Evolutionary conservation across 345 rosid genomes (phyloP), one percentile per base, ranked within the genome.

Genomic region (Lagerstroemia speciosa): DNA sequence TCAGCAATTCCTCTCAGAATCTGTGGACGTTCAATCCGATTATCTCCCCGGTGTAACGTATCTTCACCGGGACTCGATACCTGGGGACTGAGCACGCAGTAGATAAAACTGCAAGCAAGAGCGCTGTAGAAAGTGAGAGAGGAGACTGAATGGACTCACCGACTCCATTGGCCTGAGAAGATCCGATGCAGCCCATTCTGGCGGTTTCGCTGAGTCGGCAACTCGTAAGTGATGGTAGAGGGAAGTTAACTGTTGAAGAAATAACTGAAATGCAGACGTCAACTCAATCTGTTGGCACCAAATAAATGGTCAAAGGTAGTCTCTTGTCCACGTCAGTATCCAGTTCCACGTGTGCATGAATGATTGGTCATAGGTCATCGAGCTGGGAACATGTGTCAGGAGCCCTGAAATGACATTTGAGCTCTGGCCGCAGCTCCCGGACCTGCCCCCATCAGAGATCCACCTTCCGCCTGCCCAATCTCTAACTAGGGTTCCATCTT

Each of bases 131-230:
- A 24, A 57, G 62, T 3, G 46, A 41, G 46, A 41, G 53, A 48
- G 22, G 14, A 16, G 53, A 48, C 6, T 16, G 24, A 48, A 5
- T 30, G 65, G 41, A 20, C 43, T 63, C 66, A 31, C 43, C 66
- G n/a, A 20, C 66, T 15, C 22, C 10, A 6, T 20, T 34, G 38
- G 41, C 66, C 27, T 63, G 66, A 22, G 41, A 33, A 34, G 66
- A 63, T 34, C 26, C 43, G 14, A 31, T 38, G 41, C 66, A 63
- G n/a, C 66, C 66, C 66, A 63, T 63, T 34, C 19, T 62, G 33
- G 65, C 8, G 9, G n/a, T 48, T 48, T 22, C 12, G 11, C 29
- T 8, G 53, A 46, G 53, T 11, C 27, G 58, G 58, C 11, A 52
- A n/a, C 27, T 52, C 27, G 58, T 22, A n/a, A 2, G 58, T 3